Evolutionary conservation across 2,329 filamentous ascomycete species (phyloP), one percentile per base, ranked within the genome.

Genomic region (Calonectria pseudoturangicola): DNA sequence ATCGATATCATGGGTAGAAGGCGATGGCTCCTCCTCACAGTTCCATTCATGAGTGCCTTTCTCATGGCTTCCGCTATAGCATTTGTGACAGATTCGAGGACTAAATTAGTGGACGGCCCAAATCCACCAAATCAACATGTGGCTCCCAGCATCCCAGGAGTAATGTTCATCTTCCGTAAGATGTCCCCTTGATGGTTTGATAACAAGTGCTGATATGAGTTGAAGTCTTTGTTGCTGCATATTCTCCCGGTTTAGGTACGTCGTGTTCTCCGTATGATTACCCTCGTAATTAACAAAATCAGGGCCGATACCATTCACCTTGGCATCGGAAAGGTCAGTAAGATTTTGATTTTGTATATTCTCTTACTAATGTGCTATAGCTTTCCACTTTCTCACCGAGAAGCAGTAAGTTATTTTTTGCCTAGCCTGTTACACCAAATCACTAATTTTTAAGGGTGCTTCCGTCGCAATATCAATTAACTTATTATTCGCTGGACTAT

Each of bases 401-500:
- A 89, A 77, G 84, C 87, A 8, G 81, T 81, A 77, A 60, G 79
- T 74, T 1, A 3, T 15, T 1, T 2, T 2, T 16, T 16, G 15
- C 2, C 10, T 1, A 10, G 41, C 4, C 16, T n/a, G 1, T 79
- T 30, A 81, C 73, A 70, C 75, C 73, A 41, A n/a, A 7, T 9
- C 15, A 10, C 77, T 63, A n/a, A 30, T 15, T n/a, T 12, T 12
- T 3, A 13, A 83, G 82, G 88, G 88, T 1, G 85, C 86, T 30
- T 85, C 88, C 0, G 86, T 87, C 33, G 86, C 87, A 3, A 87
- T 89, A 25, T 83, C 84, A 3, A 84, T 86, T 28, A 89, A 89
- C 73, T 82, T 88, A 3, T 81, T 86, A 36, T 88, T 88, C 68
- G 87, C 86, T 0, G 87, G 87, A 1, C 77, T 88, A 0, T 76